Evolutionary conservation across 2,329 filamentous ascomycete species (phyloP), one percentile per base, ranked within the genome.

Genomic region (Fusarium ramigenum): DNA sequence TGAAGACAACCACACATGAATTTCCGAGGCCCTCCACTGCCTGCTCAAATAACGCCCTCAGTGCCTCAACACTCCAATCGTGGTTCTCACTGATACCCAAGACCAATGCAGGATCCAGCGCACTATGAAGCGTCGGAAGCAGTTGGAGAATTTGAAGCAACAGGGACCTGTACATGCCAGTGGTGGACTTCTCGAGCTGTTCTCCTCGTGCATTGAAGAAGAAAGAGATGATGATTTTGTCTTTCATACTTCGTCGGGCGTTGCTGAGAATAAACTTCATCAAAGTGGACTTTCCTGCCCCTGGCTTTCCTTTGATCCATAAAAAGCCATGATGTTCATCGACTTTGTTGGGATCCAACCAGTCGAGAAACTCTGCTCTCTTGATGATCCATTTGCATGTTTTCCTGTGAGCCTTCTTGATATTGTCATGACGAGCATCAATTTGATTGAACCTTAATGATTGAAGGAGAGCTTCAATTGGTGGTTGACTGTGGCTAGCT

Each of bases 131-230:
- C 0, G 80, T 74, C 0, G 80, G 77, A 5, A 78, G 37, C 5
- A 73, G 62, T 0, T 80, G 36, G 0, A 89, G 75, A 2, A 89
- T 76, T 56, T 89, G 85, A 4, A 78, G 72, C 0, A 89, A 62
- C 9, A 90, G 70, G 0, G 86, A 86, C 9, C 86, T 83, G 71
- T 88, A 88, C 76, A 90, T 82, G 7, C 88, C 87, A 0, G 78
- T 12, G 0, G 80, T 80, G 0, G 86, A 83, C 67, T 81, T 86
- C 64, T 89, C 85, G 4, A 86, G 74, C 4, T 74, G 18, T 1
- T 79, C 77, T 0, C 86, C 86, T 57, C 85, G 77, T 0, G 85
- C 86, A 57, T 87, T 85, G 79, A 88, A 88, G 77, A 88, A 88
- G 75, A 87, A 88, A 1, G 80, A 84, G 2, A 85, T 59, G 2